phyloP scores from a whole-genome alignment of 306 rosid genomes.

The Sechiopsis laciniata region DNA sequence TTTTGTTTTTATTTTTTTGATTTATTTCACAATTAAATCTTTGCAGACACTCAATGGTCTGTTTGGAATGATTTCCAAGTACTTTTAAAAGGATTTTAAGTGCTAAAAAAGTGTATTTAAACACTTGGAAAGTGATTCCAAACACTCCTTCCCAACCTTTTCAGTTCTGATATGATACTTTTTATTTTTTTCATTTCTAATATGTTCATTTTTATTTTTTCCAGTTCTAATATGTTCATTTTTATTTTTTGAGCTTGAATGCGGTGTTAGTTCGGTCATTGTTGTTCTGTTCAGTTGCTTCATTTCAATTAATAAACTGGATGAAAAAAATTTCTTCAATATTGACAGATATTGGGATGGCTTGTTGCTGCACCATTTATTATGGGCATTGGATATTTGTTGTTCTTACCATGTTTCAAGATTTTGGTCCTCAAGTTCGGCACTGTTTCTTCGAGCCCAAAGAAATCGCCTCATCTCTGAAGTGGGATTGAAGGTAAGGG shows the following conservation, averaged over 20 bases:
- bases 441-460: conserved; percentile 50
- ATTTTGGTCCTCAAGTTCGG: conserved; percentile 58
- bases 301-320: neutral
- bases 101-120: too few species aligned
- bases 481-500: conserved; percentile 48
- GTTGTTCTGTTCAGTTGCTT: conserved; percentile 4
- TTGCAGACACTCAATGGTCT: too few species aligned
- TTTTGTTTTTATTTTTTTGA: too few species aligned
- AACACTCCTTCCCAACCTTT: neutral
- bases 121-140: too few species aligned
- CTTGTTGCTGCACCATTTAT: conserved; percentile 61
- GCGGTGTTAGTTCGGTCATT: neutral
- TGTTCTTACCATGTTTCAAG: conserved; percentile 63
- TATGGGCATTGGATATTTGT: conserved; percentile 41
- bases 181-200: too few species aligned
- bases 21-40: too few species aligned
- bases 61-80: too few species aligned
- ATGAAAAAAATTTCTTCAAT: conserved; percentile 7
- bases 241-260: neutral
- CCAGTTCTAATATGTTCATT: too few species aligned
- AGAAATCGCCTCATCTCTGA: conserved; percentile 43
- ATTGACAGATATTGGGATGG: conserved; percentile 89
- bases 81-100: too few species aligned
- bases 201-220: too few species aligned
- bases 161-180: too few species aligned